Conservation (phyloP, 345 rosid genomes). For the Heritiera littoralis region DNA sequence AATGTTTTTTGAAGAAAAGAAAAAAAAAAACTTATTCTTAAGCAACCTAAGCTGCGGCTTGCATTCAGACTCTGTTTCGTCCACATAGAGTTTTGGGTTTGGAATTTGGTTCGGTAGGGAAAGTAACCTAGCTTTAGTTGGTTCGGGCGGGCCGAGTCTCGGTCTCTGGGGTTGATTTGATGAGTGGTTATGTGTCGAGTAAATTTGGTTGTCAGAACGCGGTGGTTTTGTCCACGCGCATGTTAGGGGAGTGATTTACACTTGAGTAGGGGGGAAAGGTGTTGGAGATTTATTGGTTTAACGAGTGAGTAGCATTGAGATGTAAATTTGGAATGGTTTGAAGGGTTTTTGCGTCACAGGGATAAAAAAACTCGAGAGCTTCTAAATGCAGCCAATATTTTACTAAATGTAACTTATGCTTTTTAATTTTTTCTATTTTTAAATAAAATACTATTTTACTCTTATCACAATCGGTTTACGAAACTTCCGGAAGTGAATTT, state of each 20-base stretch:
- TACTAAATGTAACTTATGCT: no score
- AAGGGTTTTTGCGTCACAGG: not conserved
- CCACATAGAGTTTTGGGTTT: not conserved
- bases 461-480: no score
- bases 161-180: not conserved
- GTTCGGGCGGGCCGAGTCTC: not conserved
- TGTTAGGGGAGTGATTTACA: constrained; percentile 10
- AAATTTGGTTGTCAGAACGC: not conserved
- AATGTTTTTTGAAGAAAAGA: not conserved
- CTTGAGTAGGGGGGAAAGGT: not conserved
- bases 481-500: no score
- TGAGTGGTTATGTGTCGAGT: constrained; percentile 7
- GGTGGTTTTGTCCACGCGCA: constrained; percentile 12
- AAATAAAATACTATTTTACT: no score
- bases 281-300: constrained; percentile 19
- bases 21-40: not conserved
- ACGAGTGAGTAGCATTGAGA: not conserved
- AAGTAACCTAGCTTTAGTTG: constrained; percentile 12
- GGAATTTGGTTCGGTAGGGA: constrained; percentile 12
- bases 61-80: not conserved
- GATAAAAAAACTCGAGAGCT: no score
- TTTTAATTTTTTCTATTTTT: no score
- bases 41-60: constrained; percentile 17
- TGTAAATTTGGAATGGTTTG: not conserved
- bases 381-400: no score